Evolutionary conservation across 2,329 filamentous ascomycete species (phyloP), one percentile per base, ranked within the genome.

Genomic region (Aureobasidium vineae): DNA sequence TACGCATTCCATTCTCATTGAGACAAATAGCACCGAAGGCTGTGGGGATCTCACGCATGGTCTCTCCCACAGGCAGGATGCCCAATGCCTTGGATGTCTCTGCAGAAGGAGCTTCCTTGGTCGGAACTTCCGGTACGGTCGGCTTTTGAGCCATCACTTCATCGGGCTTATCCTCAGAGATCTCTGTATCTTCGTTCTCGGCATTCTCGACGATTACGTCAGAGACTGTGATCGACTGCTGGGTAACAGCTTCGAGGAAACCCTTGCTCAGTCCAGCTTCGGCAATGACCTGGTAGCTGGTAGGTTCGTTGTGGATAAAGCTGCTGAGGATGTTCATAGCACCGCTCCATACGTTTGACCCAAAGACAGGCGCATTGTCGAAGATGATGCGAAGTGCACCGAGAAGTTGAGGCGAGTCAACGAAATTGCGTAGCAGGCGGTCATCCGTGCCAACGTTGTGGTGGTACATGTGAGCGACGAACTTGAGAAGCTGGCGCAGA

Each of bases 231-330:
- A 82, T 71, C 40, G 75, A 70, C 68, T 76, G 76, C 43, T 79
- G 76, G 59, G 84, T 96, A 64, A 98, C 85, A 3, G 93, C 88
- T 76, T 94, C 89, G 16, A 99, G 83, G 67, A 97, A 90, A 61
- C 88, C 91, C 75, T 90, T 90, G 73, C 95, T 93, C 71, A 99
- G 84, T 26, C 92, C 92, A 60, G 95, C 94, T 78, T 99, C 95
- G 16, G 91, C 92, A 70, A 99, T 95, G 28, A 97, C 92, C 33
- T 92, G 90, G 76, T 97, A 99, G 77, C 95, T 99, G 0, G 95
- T 99, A 0, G 95, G 95, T 73, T 99, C 95, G 74, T 98, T 97
- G 78, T 99, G 96, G 72, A 99, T 96, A 77, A 99, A 99, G 72
- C 92, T 94, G 74, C 91, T 95, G 60, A 99, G 82, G 66, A 97